phyloP scores from a whole-genome alignment of 495 filamentous ascomycete species.

The Aspergillus sclerotiicarbonarius region DNA sequence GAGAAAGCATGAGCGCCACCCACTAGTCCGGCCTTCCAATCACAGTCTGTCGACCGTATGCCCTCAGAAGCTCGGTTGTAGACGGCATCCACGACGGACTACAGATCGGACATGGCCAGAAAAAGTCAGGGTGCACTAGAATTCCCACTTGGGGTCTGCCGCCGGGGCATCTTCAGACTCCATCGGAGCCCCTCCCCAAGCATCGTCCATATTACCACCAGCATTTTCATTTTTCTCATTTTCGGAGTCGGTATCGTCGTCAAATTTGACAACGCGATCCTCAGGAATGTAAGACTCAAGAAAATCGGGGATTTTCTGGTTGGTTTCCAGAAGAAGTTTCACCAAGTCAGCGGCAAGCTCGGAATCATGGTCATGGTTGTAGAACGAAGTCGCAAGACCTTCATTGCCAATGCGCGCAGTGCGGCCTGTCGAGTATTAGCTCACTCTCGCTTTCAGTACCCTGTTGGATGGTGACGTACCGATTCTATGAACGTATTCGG shows the following conservation, averaged over 20 bases:
- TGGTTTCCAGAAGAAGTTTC: conserved; percentile 75
- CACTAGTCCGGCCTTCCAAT: no score
- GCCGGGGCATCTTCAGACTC: neutral
- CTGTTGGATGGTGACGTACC: conserved; percentile 53
- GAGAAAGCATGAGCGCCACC: no score
- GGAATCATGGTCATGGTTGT: conserved; percentile 65
- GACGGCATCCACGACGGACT: neutral
- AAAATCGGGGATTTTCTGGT: conserved; percentile 79
- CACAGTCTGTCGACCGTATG: neutral
- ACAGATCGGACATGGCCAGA: neutral
- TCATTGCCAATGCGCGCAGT: conserved; percentile 91
- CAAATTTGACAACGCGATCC: conserved; percentile 50
- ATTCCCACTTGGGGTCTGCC: conserved; percentile 6
- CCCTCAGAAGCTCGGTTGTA: neutral
- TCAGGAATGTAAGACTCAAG: conserved; percentile 61
- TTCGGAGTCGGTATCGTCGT: conserved; percentile 62
- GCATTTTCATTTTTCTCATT: conserved; percentile 34
- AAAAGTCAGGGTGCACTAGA: neutral
- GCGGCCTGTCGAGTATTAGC: conserved; percentile 57
- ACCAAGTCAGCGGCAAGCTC: conserved; percentile 67
- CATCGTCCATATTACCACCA: conserved; percentile 1
- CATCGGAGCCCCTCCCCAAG: conserved; percentile 17
- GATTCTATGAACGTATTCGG: conserved; percentile 93
- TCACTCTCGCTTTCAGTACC: neutral
- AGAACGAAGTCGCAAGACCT: conserved; percentile 87